Evolutionary conservation across 148 eudicot species (phyloP).

Genomic region (Salicornia ramosissima): DNA sequence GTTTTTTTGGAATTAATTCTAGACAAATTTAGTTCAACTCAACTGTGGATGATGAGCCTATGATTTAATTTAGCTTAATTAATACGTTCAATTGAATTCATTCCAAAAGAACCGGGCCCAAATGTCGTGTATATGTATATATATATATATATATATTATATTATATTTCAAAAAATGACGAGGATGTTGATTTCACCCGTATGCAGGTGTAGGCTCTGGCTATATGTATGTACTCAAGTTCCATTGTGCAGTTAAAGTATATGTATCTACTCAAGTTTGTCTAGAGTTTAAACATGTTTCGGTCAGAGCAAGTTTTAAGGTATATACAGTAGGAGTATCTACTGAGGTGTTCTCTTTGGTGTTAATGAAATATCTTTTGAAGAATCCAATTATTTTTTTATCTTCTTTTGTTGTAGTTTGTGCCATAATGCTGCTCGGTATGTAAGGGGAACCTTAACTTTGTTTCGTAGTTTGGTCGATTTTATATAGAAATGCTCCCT

Average conservation of each 20-base stretch:
- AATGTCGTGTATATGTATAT: too few species aligned
- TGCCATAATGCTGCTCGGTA: constrained; percentile 15
- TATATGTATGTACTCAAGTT: constrained; percentile 26
- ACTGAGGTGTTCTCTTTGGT: constrained; percentile 21
- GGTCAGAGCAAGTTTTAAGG: constrained; percentile 23
- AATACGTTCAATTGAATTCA: too few species aligned
- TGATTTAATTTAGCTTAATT: too few species aligned
- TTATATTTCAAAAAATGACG: constrained; percentile 1
- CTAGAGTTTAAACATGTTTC: constrained; percentile 22
- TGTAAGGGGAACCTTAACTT: not conserved
- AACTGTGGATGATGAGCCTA: too few species aligned
- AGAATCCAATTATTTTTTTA: constrained; percentile 8
- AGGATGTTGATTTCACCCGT: constrained; percentile 13
- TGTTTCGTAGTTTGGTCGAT: not conserved
- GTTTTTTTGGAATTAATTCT: too few species aligned
- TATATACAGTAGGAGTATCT: constrained; percentile 33
- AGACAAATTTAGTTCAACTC: too few species aligned
- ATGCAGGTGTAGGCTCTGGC: constrained; percentile 29
- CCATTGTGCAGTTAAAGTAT: constrained; percentile 26
- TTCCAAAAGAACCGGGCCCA: constrained; percentile 3
- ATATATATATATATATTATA: too few species aligned
- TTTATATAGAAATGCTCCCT: not conserved
- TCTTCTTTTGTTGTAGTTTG: constrained; percentile 2
- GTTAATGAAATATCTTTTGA: constrained; percentile 21
- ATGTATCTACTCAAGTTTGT: constrained; percentile 29